Conservation (phyloP, 2,329 filamentous ascomycete genomes). For the Colletotrichum melonis region DNA sequence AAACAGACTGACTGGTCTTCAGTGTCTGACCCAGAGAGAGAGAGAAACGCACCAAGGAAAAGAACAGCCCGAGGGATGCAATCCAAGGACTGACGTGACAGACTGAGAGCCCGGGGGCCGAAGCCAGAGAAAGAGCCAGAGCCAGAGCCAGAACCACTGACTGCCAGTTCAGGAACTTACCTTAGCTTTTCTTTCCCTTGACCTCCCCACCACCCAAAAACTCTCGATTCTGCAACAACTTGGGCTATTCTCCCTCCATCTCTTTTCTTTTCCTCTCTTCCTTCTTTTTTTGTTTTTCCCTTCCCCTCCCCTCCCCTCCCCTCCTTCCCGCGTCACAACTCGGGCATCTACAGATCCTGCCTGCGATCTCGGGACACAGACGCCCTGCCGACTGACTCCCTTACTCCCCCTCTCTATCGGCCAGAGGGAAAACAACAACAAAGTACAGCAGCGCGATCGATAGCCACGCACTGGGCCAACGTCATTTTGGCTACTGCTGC, state of each 20-base stretch:
- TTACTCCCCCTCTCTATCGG: not conserved
- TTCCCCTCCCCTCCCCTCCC: not conserved
- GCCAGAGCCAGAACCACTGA: not conserved
- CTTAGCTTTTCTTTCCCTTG: slow-evolving; percentile 6
- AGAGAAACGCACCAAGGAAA: no score
- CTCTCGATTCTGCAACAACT: slow-evolving; percentile 19
- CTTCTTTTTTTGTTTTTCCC: slow-evolving; percentile 12
- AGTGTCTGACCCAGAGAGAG: no score
- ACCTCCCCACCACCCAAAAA: slow-evolving; percentile 15
- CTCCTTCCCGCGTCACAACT: not conserved
- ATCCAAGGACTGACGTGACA: not conserved
- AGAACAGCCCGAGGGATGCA: no score
- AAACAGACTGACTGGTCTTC: no score
- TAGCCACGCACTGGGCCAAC: not conserved
- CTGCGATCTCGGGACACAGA: not conserved
- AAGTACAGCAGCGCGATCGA: not conserved
- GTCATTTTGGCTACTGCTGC: not conserved
- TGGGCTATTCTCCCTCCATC: not conserved
- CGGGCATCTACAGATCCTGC: not conserved
- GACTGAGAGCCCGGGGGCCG: not conserved
- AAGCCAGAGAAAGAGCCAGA: not conserved
- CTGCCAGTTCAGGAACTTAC: slow-evolving; percentile 21
- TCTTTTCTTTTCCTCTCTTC: not conserved
- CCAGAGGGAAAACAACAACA: not conserved
- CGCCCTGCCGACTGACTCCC: not conserved